Evolutionary conservation across 192 early-diverging fungal genomes (phyloP), one percentile per base, ranked within the genome.

Genomic region (Coemansia sp.): DNA sequence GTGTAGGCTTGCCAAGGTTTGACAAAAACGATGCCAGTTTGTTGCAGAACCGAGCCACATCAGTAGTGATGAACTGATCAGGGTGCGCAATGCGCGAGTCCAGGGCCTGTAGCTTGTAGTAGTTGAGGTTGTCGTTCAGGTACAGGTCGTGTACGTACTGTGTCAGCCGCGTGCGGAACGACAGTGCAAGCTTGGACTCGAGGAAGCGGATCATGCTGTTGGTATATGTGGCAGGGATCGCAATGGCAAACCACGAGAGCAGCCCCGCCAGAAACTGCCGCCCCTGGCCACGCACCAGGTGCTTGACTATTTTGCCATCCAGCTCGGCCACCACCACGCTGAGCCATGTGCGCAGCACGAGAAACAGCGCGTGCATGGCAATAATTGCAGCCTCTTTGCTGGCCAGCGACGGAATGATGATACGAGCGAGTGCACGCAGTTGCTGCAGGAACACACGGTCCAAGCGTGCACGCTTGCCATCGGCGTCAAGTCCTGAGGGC

Each of bases 161-260:
- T 15, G 95, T 98, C 39, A 98, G 85, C 29, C 91, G 88, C 10
- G 91, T 91, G 49, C 92, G 86, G 85, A 93, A 91, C 27, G 88
- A 87, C 67, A 93, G 85, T 2, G 92, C 84, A 17, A 93, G 83
- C 69, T 82, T 82, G 53, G 74, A 72, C 60, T 76, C 54, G 35
- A 64, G 52, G 51, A 64, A 69, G 53, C 82, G 75, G 78, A 92
- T 93, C 96, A 98, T 98, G 79, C 90, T 92, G 78, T 98, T 98
- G 41, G 96, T 98, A 73, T 95, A 98, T 6, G 94, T 96, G 5
- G 96, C 94, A 17, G 96, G 96, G 5, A 98, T 77, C 12, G 96
- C 93, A 69, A 98, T 93, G 19, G 89, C 86, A 70, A 98, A 94
- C 92, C 94, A 98, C 58, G 91, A 93, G 15, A 84, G 83, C 19